phyloP scores from a whole-genome alignment of 148 eudicot genomes.

The Limonium bicolor region DNA sequence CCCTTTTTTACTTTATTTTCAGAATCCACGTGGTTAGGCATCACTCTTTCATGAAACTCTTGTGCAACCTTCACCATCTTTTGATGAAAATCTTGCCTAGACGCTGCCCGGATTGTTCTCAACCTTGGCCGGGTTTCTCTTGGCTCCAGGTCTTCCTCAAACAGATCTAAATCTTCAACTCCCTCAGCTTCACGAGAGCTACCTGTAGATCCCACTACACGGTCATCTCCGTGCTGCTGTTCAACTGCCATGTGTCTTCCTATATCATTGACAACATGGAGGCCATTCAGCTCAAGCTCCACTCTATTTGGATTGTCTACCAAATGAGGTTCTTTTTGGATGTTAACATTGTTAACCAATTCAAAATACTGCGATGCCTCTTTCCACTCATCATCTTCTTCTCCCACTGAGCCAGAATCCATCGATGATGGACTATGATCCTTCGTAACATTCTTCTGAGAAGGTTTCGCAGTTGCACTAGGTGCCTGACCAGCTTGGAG shows the following conservation, averaged over 20 bases:
- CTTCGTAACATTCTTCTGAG: slow-evolving; percentile 12
- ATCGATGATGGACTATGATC: slow-evolving; percentile 13
- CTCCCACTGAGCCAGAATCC: slow-evolving; percentile 22
- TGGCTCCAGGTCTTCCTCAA: slow-evolving; percentile 16
- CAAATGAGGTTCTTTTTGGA: slow-evolving; percentile 5
- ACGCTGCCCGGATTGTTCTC: slow-evolving; percentile 24
- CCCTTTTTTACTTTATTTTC: slow-evolving; percentile 15
- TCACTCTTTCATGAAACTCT: slow-evolving; percentile 22
- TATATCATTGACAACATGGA: slow-evolving; percentile 7
- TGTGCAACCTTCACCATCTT: slow-evolving; percentile 29
- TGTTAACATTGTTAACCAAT: slow-evolving; percentile 28
- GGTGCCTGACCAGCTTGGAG: slow-evolving; percentile 10
- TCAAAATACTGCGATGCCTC: slow-evolving; percentile 50
- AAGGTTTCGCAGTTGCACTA: slow-evolving; percentile 11
- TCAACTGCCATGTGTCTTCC: slow-evolving; percentile 9
- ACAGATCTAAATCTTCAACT: slow-evolving; percentile 11
- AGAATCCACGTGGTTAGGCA: slow-evolving; percentile 11
- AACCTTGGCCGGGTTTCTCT: slow-evolving; percentile 19
- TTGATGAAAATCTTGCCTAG: slow-evolving; percentile 26
- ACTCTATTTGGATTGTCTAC: slow-evolving; percentile 4
- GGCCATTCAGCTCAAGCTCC: slow-evolving; percentile 4
- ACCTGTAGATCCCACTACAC: slow-evolving; percentile 8
- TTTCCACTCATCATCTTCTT: slow-evolving; percentile 45
- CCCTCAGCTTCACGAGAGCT: slow-evolving; percentile 8
- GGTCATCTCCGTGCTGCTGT: slow-evolving; percentile 14